These are phyloP conservation scores for Hypholoma fasciculare DNA, from an alignment of 768 basidiomycete genomes.

Conservation along the genomic window DNA sequence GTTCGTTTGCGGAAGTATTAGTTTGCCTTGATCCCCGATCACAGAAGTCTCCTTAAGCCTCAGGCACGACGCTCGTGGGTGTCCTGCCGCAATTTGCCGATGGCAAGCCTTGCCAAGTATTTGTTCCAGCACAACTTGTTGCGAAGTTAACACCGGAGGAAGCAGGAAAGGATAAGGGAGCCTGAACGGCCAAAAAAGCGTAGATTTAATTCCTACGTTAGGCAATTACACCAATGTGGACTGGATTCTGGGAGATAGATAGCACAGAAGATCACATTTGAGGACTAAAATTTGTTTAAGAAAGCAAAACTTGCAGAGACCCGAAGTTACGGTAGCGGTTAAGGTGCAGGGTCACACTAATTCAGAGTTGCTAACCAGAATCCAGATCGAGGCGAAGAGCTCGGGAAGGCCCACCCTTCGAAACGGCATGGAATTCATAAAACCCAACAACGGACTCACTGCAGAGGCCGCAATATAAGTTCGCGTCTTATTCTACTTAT, in stretches of 20 bases:
- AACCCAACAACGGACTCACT: constrained; percentile 34
- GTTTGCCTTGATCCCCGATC: constrained; percentile 61
- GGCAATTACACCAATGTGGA: constrained; percentile 8
- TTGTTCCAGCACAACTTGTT: constrained; percentile 11
- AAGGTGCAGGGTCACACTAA: constrained; percentile 37
- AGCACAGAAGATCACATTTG: constrained; percentile 5
- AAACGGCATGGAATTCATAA: constrained; percentile 32
- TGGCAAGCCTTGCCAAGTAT: constrained; percentile 13
- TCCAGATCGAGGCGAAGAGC: constrained; percentile 47
- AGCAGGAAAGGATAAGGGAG: constrained; percentile 4
- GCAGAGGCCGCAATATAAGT: constrained; percentile 41
- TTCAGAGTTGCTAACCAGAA: constrained; percentile 39
- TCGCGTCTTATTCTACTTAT: constrained; percentile 28
- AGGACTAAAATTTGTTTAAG: constrained; percentile 12
- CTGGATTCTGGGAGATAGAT: constrained; percentile 19
- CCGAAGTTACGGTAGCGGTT: constrained; percentile 21
- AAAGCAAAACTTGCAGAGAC: constrained; percentile 17
- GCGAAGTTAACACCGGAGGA: background rate
- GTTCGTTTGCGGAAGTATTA: constrained; percentile 29
- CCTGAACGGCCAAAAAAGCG: constrained; percentile 21
- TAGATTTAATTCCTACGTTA: constrained; percentile 16
- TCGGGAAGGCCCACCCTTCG: constrained; percentile 43
- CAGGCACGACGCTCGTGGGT: constrained; percentile 33
- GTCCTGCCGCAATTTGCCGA: constrained; percentile 37
- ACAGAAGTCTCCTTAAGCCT: constrained; percentile 35